Conservation (phyloP, 2,329 filamentous ascomycete species). For the Seiridium unicorne region DNA sequence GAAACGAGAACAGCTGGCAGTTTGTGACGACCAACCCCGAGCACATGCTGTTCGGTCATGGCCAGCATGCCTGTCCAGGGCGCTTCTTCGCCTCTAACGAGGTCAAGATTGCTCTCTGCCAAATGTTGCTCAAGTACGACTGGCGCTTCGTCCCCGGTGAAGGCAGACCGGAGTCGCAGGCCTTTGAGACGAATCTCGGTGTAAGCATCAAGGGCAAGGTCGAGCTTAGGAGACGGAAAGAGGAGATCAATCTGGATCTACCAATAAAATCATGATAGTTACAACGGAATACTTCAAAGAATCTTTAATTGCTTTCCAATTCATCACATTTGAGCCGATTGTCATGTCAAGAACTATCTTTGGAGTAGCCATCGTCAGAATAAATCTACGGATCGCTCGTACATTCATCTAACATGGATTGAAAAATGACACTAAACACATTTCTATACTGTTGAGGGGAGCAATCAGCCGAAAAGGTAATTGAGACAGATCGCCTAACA, state of each 20-base stretch:
- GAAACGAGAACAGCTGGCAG: conserved; percentile 31
- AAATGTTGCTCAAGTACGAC: conserved; percentile 30
- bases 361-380: no score
- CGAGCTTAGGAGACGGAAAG: conserved; percentile 22
- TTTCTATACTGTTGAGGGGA: no score
- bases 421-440: no score
- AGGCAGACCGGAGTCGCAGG: conserved; percentile 15
- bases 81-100: conserved; percentile 32
- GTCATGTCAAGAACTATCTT: no score
- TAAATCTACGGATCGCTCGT: no score
- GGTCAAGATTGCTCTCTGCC: conserved; percentile 29
- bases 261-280: not conserved
- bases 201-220: conserved; percentile 20
- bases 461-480: no score
- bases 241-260: conserved; percentile 28
- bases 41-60: conserved; percentile 36
- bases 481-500: no score
- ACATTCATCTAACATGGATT: no score
- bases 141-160: conserved; percentile 26
- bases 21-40: conserved; percentile 33
- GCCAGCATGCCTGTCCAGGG: conserved; percentile 34
- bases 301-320: no score
- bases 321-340: not conserved
- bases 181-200: conserved; percentile 17
- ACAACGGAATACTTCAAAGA: not conserved